Evolutionary conservation across 2,329 filamentous ascomycete genomes (phyloP), one percentile per base, ranked within the genome.

Genomic region (Penicillium sp.): DNA sequence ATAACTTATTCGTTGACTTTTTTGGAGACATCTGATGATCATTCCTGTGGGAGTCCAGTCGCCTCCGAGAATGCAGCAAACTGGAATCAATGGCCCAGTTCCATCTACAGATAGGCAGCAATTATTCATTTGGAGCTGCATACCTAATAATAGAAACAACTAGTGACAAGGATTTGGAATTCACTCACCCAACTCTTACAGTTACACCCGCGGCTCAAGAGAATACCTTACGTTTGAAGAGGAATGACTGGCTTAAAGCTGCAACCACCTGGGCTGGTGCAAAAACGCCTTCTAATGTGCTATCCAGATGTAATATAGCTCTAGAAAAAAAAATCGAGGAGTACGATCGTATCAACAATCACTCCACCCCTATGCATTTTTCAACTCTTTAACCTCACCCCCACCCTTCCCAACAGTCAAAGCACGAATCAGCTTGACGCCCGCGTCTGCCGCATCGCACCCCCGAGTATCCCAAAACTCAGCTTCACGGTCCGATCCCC

Each of bases 391-490:
- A 19, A 4, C 24, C 3, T 55, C 55, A 24, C 62, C 49, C 19
- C 46, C 46, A 53, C 24, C n/a, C 33, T 63, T 74, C n/a, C 61
- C 56, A 44, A 67, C 68, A 50, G 73, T 75, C 61, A 77, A 63
- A 49, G 76, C 76, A 52, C 81, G 78, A 70, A 86, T 85, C 59
- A 84, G 72, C 5, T 74, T 74, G 58, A 73, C 77, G 22, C 83
- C 84, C 19, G 84, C 78, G 56, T 79, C 74, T 6, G 77, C 79
- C n/a, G 77, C 79, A 68, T 85, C 82, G 50, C 73, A 73, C 76
- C 81, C 73, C 67, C 83, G 81, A 35, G 80, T 71, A 2, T 71
- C 71, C 84, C 84, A 87, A 62, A 87, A 87, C 55, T 75, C 74
- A 36, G 79, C 75, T 65, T 81, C 78, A 0, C 75, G 72, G 36